Evolutionary conservation across 345 rosid species (phyloP), one percentile per base, ranked within the genome.

Genomic region (Corymbia maculata): DNA sequence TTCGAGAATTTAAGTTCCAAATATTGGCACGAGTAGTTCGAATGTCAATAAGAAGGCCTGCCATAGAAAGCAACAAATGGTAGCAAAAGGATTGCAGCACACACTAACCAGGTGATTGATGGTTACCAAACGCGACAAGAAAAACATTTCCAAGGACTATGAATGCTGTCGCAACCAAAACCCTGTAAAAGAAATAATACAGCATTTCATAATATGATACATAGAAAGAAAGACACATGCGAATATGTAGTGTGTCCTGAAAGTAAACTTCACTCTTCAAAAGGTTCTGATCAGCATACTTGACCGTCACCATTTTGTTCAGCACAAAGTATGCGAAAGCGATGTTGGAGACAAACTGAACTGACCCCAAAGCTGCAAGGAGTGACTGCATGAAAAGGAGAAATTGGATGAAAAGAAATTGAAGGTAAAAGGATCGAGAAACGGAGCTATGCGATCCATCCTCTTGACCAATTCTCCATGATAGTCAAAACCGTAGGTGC

Each of bases 101-200:
- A 64, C 21, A 24, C 85, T n/a, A 95, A 97, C 99, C 99, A 59
- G 99, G 99, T 86, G 99, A 98, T 89, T 98, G 99, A 53, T 98
- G 99, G 90, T 98, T 98, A 89, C 99, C 99, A 91, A 97, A 98
- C 86, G 99, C 97, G 88, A 98, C 99, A 85, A 98, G 98, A 91
- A 95, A 98, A 90, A 94, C 91, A 89, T 97, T 98, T 90, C 99
- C 99, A 68, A 98, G 95, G 92, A 98, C 99, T 89, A 98, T 96
- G 91, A 98, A 98, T 66, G 96, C 94, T 75, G 99, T 98, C 42
- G 99, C 99, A 88, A 93, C 95, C 86, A 98, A 94, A 85, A 98
- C 97, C 88, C 99, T 98, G 96, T 32, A 45, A 88, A 15, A 22
- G 30, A 79, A 3, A 64, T 50, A 10, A 52, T 28, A 10, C 66